These are phyloP conservation scores for Sphaerulina musiva DNA, from an alignment of 2,329 filamentous ascomycete genomes.

Conservation along the genomic window DNA sequence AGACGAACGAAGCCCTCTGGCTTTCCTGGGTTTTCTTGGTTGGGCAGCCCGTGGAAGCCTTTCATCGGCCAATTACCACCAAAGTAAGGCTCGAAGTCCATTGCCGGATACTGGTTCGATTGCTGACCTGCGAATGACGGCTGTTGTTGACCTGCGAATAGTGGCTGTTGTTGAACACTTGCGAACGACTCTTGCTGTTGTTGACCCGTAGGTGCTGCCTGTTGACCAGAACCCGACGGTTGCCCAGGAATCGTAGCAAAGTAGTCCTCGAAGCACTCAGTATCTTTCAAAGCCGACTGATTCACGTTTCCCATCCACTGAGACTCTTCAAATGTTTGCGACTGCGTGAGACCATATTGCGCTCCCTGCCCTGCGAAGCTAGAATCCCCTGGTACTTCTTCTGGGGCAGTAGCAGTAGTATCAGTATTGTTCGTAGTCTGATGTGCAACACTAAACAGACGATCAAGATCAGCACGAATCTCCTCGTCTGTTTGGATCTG, in stretches of 20 bases:
- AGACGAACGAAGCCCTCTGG: background rate
- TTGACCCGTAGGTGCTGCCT: no score
- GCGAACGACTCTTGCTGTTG: background rate
- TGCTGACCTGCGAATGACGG: background rate
- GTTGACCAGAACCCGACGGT: no score
- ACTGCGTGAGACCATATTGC: background rate
- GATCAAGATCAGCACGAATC: background rate
- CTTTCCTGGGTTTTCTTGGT: background rate
- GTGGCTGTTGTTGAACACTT: background rate
- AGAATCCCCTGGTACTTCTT: no score
- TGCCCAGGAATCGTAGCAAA: no score
- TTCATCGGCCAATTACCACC: background rate
- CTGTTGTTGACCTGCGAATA: no score
- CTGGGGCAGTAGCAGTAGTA: no score
- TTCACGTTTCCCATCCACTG: background rate
- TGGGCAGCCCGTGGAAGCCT: background rate
- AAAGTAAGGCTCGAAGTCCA: background rate
- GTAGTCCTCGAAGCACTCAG: no score
- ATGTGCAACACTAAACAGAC: no score
- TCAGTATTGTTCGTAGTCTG: no score
- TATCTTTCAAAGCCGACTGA: background rate
- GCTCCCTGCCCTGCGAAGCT: no score
- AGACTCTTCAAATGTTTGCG: background rate
- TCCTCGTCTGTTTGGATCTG: background rate
- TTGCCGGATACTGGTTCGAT: background rate